These are phyloP conservation scores for Fusarium sp. DNA, from an alignment of 2,329 filamentous ascomycete species.

Conservation along the genomic window DNA sequence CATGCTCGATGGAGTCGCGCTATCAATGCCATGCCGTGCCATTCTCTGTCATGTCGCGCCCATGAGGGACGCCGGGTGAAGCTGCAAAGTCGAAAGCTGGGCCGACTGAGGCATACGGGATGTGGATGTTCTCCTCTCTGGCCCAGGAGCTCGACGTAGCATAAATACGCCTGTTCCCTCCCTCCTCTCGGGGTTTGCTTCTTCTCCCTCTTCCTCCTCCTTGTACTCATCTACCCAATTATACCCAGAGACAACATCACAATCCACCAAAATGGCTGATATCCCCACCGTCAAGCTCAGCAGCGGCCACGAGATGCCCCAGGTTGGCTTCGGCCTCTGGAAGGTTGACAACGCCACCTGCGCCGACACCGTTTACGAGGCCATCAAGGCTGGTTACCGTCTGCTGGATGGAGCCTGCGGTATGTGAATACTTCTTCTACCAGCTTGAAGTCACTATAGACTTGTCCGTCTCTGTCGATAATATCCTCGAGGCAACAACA, in stretches of 20 bases:
- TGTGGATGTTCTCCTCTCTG: conserved; percentile 25
- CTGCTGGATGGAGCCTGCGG: conserved; percentile 71
- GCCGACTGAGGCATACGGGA: conserved; percentile 4
- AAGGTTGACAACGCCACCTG: conserved; percentile 81
- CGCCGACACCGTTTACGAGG: conserved; percentile 83
- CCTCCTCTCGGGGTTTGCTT: conserved; percentile 10
- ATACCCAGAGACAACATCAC: conserved; percentile 18
- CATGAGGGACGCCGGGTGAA: conserved; percentile 31
- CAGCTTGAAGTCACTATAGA: conserved; percentile 4
- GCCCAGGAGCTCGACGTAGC: conserved; percentile 9
- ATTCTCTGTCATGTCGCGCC: conserved; percentile 28
- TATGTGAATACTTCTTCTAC: conserved; percentile 51
- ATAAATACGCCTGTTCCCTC: conserved; percentile 37
- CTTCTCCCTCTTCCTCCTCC: conserved; percentile 15
- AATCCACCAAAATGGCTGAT: conserved; percentile 50
- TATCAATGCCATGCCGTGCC: conserved; percentile 38
- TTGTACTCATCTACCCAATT: conserved; percentile 9
- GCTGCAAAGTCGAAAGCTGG: background rate
- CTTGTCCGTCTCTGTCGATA: conserved; percentile 9
- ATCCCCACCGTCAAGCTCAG: conserved; percentile 69
- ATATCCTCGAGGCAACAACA: background rate
- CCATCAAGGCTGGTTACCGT: conserved; percentile 73
- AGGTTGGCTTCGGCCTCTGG: conserved; percentile 84
- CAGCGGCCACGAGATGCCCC: conserved; percentile 77
- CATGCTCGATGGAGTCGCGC: conserved; percentile 29